Evolutionary conservation across 768 basidiomycete species (phyloP).

Genomic region (Fomitopsis pulvina): DNA sequence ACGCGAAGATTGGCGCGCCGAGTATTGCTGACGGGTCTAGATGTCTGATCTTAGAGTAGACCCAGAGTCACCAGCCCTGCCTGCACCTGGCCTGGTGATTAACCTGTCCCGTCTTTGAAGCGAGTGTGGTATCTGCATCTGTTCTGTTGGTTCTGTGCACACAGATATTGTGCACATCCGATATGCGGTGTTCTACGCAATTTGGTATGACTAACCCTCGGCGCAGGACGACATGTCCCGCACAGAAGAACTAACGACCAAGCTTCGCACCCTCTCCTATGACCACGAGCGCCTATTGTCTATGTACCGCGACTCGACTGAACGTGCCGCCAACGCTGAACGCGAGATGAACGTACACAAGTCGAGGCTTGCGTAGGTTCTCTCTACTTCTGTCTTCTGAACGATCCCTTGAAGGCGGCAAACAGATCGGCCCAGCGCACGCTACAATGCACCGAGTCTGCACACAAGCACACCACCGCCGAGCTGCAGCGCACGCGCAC

Average conservation of each 20-base stretch:
- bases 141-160: too few species aligned
- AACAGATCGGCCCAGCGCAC: conserved; percentile 42
- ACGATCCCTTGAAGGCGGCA: background rate
- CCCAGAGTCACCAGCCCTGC: too few species aligned
- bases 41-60: too few species aligned
- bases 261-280: conserved; percentile 70
- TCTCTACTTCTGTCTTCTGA: background rate
- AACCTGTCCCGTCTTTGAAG: too few species aligned
- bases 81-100: too few species aligned
- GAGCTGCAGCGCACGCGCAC: conserved; percentile 73
- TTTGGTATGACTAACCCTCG: too few species aligned
- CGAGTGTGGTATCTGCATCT: too few species aligned
- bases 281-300: conserved; percentile 71
- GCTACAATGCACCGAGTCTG: conserved; percentile 51
- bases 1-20: too few species aligned
- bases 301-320: conserved; percentile 54
- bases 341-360: conserved; percentile 72
- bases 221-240: conserved; percentile 75
- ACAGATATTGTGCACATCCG: too few species aligned
- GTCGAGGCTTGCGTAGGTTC: conserved; percentile 60
- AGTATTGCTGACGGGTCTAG: too few species aligned
- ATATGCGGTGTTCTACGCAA: too few species aligned
- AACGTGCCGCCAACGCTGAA: conserved; percentile 65
- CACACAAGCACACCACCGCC: conserved; percentile 62
- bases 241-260: conserved; percentile 71